phyloP scores from a whole-genome alignment of 192 early-diverging fungal genomes.

The Geranomyces variabilis region DNA sequence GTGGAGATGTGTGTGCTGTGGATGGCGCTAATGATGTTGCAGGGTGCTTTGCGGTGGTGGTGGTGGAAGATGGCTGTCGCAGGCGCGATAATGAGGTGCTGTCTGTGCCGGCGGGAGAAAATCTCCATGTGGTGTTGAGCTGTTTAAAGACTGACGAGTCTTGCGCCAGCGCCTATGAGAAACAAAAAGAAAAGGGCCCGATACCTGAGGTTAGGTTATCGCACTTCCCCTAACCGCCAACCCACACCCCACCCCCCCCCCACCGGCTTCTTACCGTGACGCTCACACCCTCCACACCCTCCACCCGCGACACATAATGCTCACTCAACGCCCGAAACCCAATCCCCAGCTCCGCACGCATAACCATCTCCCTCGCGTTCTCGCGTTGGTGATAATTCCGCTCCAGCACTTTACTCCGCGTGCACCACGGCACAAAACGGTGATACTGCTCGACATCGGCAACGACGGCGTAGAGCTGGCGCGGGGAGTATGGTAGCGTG shows the following conservation, averaged over 20 bases:
- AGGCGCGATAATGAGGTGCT: slow-evolving; percentile 44
- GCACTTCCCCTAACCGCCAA: no score
- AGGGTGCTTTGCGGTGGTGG: slow-evolving; percentile 36
- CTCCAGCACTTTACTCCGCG: slow-evolving; percentile 60
- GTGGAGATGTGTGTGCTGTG: slow-evolving; percentile 16
- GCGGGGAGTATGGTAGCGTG: slow-evolving; percentile 65
- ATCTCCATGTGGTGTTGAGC: slow-evolving; percentile 69
- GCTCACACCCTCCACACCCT: slow-evolving; percentile 60
- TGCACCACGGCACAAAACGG: slow-evolving; percentile 84
- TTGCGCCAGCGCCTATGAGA: slow-evolving; percentile 59
- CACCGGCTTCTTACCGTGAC: slow-evolving; percentile 56
- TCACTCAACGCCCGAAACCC: slow-evolving; percentile 82
- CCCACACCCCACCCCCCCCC: no score
- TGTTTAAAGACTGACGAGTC: slow-evolving; percentile 68
- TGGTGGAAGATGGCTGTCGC: slow-evolving; percentile 63
- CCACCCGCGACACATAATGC: slow-evolving; percentile 76
- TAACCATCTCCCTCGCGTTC: slow-evolving; percentile 37
- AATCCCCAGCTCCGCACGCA: slow-evolving; percentile 76
- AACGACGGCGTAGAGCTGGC: slow-evolving; percentile 81
- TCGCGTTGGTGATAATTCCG: not conserved
- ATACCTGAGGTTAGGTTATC: no score
- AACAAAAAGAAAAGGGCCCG: not conserved
- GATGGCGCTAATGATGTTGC: slow-evolving; percentile 15
- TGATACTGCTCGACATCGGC: slow-evolving; percentile 81
- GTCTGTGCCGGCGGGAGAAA: slow-evolving; percentile 45